These are phyloP conservation scores for Naganishia antarctica DNA, from an alignment of 768 basidiomycete genomes.

Conservation along the genomic window DNA sequence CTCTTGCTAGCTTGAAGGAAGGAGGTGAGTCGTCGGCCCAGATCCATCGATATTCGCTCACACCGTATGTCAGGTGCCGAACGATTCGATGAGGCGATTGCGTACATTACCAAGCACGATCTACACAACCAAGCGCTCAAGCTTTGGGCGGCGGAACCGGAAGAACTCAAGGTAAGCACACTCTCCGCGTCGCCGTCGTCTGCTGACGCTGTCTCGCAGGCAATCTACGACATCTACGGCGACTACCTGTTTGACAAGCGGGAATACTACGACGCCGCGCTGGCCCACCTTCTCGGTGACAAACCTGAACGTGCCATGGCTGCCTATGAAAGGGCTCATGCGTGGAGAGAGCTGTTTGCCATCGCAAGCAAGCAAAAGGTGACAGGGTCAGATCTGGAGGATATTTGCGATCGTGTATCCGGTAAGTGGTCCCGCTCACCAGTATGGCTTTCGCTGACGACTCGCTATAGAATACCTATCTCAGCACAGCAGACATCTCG, in stretches of 20 bases:
- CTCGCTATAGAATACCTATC: conserved; percentile 64
- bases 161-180: conserved; percentile 59
- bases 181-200: neutral
- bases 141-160: conserved; percentile 64
- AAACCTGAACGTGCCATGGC: conserved; percentile 70
- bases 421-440: conserved; percentile 52
- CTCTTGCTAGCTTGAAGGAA: conserved; percentile 65
- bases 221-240: conserved; percentile 61
- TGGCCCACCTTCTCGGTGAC: conserved; percentile 67
- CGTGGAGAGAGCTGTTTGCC: conserved; percentile 89
- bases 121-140: conserved; percentile 68
- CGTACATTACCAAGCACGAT: conserved; percentile 71
- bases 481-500: conserved; percentile 70
- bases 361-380: conserved; percentile 59
- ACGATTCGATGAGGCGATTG: conserved; percentile 71
- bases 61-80: conserved; percentile 55
- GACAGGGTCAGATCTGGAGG: conserved; percentile 57
- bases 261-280: conserved; percentile 75
- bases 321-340: conserved; percentile 76
- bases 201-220: conserved; percentile 21
- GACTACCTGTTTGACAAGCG: conserved; percentile 80
- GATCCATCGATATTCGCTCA: neutral
- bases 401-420: conserved; percentile 70
- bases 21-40: conserved; percentile 57
- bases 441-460: neutral